A percentile compares a stretch with the other conserved stretches of the same genome.
These are phyloP conservation scores for Herpetospermum pedunculosum DNA, from an alignment of 306 rosid species.

Conservation along the genomic window DNA sequence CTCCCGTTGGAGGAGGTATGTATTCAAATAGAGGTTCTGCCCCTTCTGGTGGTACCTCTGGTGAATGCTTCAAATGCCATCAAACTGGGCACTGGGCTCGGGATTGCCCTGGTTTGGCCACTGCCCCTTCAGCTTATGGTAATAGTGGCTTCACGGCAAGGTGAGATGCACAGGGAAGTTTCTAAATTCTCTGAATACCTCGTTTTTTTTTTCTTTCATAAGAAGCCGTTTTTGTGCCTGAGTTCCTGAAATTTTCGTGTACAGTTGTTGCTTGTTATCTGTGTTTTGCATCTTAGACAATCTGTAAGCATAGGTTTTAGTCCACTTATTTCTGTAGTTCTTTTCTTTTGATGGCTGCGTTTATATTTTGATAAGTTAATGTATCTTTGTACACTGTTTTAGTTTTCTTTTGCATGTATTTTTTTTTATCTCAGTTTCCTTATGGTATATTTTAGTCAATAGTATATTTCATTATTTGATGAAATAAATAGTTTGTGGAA, in stretches of 20 bases:
- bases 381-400: not conserved
- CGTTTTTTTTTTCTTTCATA: constrained; percentile 10
- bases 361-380: not conserved
- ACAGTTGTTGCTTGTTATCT: constrained; percentile 5
- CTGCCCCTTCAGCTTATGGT: constrained; percentile 47
- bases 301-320: not conserved
- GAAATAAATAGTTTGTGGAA: not conserved
- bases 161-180: constrained; percentile 37
- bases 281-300: not conserved
- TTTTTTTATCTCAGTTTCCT: not conserved
- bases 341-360: not conserved
- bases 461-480: not conserved
- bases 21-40: constrained; percentile 35
- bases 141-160: constrained; percentile 29
- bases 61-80: constrained; percentile 74
- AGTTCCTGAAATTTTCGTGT: constrained; percentile 7
- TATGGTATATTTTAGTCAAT: not conserved
- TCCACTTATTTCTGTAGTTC: not conserved
- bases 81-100: constrained; percentile 76
- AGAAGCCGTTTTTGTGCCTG: not conserved
- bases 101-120: constrained; percentile 53
- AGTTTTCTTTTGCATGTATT: not conserved
- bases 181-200: constrained; percentile 27
- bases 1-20: constrained; percentile 33
- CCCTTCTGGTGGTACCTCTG: constrained; percentile 18